Evolutionary conservation across 2,329 filamentous ascomycete genomes (phyloP).

Genomic region (Coleophoma crateriformis): DNA sequence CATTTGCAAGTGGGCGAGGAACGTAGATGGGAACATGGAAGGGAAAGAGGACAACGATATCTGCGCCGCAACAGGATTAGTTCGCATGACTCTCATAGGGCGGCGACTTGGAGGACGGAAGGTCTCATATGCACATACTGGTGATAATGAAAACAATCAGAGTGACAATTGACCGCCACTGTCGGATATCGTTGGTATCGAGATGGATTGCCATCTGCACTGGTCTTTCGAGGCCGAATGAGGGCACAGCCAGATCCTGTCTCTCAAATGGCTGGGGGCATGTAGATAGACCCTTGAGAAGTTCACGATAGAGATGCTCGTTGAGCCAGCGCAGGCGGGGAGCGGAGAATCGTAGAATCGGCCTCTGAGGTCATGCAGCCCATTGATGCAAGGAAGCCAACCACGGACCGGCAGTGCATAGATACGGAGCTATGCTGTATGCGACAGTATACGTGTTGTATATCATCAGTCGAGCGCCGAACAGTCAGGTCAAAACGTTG

Average conservation of each 20-base stretch:
- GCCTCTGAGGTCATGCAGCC: no score
- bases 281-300: background rate
- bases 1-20: slow-evolving; percentile 44
- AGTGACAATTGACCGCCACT: slow-evolving; percentile 67
- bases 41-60: slow-evolving; percentile 64
- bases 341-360: no score
- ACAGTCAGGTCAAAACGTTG: no score
- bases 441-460: no score
- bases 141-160: slow-evolving; percentile 64
- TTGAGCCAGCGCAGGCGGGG: no score
- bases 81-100: no score
- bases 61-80: slow-evolving; percentile 30
- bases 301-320: background rate
- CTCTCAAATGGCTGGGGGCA: no score
- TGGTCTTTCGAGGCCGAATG: background rate
- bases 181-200: slow-evolving; percentile 49
- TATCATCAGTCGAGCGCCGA: no score
- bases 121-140: slow-evolving; percentile 45
- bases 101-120: no score
- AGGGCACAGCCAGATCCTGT: background rate
- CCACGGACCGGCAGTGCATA: no score
- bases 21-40: slow-evolving; percentile 59
- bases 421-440: no score
- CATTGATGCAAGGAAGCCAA: no score
- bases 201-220: slow-evolving; percentile 27